Evolutionary conservation across 306 rosid genomes (phyloP).

Genomic region (Cucumis cinereus): DNA sequence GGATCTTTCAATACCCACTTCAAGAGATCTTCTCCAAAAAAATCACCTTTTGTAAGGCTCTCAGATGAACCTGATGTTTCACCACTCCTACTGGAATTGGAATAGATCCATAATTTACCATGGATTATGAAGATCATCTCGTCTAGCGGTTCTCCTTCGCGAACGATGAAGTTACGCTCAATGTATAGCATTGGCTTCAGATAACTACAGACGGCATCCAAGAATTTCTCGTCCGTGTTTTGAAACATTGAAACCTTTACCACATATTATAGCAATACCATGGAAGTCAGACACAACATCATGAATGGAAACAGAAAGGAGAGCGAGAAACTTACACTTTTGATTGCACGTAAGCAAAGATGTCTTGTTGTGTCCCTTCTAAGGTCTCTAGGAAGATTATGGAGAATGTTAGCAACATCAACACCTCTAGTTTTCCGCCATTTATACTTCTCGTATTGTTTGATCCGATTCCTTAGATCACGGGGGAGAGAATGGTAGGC

Average conservation of each 20-base stretch:
- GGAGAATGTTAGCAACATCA: conserved; percentile 1
- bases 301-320: not conserved
- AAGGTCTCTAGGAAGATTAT: not conserved
- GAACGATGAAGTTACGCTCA: conserved; percentile 2
- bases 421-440: conserved; percentile 6
- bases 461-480: conserved; percentile 7
- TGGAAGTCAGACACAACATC: not conserved
- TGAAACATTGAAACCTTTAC: conserved; percentile 11
- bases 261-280: conserved; percentile 28
- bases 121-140: conserved; percentile 13
- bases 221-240: not conserved
- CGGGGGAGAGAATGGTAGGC: not conserved
- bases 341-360: conserved; percentile 47
- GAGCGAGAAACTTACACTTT: conserved; percentile 26
- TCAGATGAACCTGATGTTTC: not conserved
- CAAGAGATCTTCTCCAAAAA: conserved; percentile 14
- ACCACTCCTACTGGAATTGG: not conserved
- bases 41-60: not conserved
- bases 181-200: conserved; percentile 8
- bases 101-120: conserved; percentile 3
- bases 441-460: not conserved
- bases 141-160: conserved; percentile 12
- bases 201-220: conserved; percentile 5
- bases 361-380: conserved; percentile 23
- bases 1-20: not conserved